Evolutionary conservation across 2,329 filamentous ascomycete species (phyloP).

Genomic region (Diatrype stigma): DNA sequence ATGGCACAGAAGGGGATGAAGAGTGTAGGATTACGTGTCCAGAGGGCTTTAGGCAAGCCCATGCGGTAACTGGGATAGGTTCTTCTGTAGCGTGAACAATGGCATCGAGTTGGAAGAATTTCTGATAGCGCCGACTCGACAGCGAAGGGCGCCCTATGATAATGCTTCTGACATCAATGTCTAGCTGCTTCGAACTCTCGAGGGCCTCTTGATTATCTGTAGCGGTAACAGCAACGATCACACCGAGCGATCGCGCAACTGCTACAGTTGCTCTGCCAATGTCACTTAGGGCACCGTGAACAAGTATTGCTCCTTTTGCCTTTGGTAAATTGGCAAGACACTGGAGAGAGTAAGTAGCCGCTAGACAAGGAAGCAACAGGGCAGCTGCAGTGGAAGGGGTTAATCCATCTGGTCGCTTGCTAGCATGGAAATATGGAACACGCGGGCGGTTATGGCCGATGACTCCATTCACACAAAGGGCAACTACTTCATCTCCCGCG

Average conservation of each 20-base stretch:
- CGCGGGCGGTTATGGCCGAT: not conserved
- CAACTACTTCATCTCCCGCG: constrained; percentile 3
- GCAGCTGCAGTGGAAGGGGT: not conserved
- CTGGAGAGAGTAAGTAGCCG: constrained; percentile 4
- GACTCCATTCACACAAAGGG: not conserved
- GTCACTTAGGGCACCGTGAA: constrained; percentile 8
- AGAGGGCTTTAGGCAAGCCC: constrained; percentile 5
- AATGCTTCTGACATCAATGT: not conserved
- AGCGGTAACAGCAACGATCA: constrained; percentile 3
- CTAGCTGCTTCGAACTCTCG: not conserved
- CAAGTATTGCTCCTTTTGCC: not conserved
- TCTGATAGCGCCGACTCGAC: not conserved
- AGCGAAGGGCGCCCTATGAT: not conserved
- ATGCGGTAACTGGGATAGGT: not conserved
- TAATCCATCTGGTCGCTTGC: not conserved
- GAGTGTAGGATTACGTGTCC: not conserved
- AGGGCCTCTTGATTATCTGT: constrained; percentile 1
- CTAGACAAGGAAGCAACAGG: not conserved
- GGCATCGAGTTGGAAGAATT: constrained; percentile 1
- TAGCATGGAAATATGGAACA: not conserved
- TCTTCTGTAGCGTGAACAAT: constrained; percentile 7
- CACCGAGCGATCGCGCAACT: constrained; percentile 3
- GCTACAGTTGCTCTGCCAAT: constrained; percentile 7
- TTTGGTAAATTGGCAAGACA: not conserved
- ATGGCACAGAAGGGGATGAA: not conserved